Conservation (phyloP, 331 rosid species). For the Erythrophleum ivorense region DNA sequence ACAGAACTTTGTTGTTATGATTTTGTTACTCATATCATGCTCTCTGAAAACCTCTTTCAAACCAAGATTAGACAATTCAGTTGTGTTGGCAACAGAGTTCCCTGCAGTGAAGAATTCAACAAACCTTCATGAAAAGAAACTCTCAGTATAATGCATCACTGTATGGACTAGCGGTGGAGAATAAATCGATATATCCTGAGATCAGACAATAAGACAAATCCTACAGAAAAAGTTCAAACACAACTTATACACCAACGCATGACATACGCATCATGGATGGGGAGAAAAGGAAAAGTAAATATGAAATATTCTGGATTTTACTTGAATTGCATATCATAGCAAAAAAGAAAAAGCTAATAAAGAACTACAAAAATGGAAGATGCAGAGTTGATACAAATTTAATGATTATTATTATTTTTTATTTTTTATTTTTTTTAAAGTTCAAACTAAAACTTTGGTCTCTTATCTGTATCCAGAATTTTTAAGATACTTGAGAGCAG, state of each 20-base stretch:
- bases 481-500: neutral
- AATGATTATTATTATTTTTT: too few species aligned
- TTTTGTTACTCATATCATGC: slow-evolving; percentile 49
- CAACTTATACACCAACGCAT: neutral
- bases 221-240: neutral
- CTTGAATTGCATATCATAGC: slow-evolving; percentile 20
- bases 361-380: neutral
- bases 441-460: neutral
- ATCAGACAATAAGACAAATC: slow-evolving; percentile 16
- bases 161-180: slow-evolving; percentile 1
- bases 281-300: slow-evolving; percentile 19
- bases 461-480: slow-evolving; percentile 7
- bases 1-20: slow-evolving; percentile 55
- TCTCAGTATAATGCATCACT: slow-evolving; percentile 16
- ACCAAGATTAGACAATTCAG: slow-evolving; percentile 36
- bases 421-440: neutral
- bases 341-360: neutral
- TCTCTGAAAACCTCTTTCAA: slow-evolving; percentile 70
- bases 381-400: neutral
- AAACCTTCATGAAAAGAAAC: slow-evolving; percentile 13
- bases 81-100: slow-evolving; percentile 39
- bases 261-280: neutral
- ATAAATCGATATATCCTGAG: slow-evolving; percentile 8
- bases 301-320: neutral
- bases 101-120: slow-evolving; percentile 59